Base-by-base conservation (phyloP, 306 rosid species). In the Quercus aquifolioides region DNA sequence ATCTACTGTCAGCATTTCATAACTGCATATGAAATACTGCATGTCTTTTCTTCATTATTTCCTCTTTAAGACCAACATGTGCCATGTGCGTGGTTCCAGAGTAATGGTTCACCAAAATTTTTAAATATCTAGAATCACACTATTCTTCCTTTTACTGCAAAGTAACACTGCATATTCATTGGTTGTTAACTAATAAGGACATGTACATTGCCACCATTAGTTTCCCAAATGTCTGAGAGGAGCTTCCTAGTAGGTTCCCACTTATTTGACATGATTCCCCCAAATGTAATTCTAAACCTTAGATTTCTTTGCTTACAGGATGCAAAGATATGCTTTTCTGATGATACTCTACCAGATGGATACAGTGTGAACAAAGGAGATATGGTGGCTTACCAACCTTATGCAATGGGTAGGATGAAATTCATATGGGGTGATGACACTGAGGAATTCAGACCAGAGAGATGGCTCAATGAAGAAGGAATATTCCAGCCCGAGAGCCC, bases 371-470 rank as follows among this genome's bases (percentile, higher is more conserved):
- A 65, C 49, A 88, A 91, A 76, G 97, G 97, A 72, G 91, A 89
- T 54, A 20, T 81, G 80, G 82, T 91, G 28, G 60, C 83, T 12
- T 90, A 92, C 75, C 96, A 89, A 82, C 96, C 97, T 38, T 92
- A 88, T 65, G 97, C 97, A 49, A 91, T 92, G 97, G 97, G 96
- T 33, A 69, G 96, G 87, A 92, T 92, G 97, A 91, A 89, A 73
- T 84, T 86, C 82, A 71, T 92, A 68, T 91, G 96, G 97, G 96
- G 97, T 71, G 90, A 91, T n/a, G 91, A 92, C 84, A 96, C 92
- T 14, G 96, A 88, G 64, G 86, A 84, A 18, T 92, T 78, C 70
- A 85, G 73, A 69, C 97, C 97, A 73, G 92, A 89, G 80, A 89
- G 97, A 87, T 92, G 92, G 94, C 90, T 92, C 10, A 85, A 91